Conservation (phyloP, 2,329 filamentous ascomycete genomes). For the Neoscytalidium dimidiatum region DNA sequence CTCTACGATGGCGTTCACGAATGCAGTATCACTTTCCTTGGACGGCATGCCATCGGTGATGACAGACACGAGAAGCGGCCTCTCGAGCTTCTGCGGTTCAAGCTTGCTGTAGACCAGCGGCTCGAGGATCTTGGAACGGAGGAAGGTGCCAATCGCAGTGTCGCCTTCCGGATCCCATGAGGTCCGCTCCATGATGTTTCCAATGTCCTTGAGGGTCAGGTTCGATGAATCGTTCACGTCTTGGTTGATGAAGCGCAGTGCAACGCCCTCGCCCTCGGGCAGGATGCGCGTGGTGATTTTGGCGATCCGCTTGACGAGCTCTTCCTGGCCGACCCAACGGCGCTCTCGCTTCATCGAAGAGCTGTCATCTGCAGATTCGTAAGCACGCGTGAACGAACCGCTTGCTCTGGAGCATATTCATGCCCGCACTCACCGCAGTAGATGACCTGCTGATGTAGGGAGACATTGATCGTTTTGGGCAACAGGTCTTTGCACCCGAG, state of each 20-base stretch:
- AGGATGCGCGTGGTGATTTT: constrained; percentile 22
- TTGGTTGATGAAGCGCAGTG: constrained; percentile 25
- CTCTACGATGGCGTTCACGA: constrained; percentile 20
- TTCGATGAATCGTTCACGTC: constrained; percentile 14
- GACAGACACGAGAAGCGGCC: constrained; percentile 23
- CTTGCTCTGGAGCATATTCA: background rate
- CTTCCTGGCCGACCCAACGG: constrained; percentile 22
- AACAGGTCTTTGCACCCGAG: background rate
- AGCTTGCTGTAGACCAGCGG: constrained; percentile 23
- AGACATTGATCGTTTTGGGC: constrained; percentile 18
- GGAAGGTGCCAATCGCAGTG: constrained; percentile 22
- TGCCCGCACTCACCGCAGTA: constrained; percentile 23
- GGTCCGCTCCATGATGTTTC: background rate
- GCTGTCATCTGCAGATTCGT: constrained; percentile 23
- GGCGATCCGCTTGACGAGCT: constrained; percentile 21
- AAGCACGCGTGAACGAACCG: background rate
- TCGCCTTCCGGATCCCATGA: background rate
- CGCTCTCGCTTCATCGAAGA: constrained; percentile 21
- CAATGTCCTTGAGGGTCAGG: constrained; percentile 5
- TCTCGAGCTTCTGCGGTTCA: constrained; percentile 1
- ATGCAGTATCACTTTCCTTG: background rate
- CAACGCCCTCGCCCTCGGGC: constrained; percentile 24
- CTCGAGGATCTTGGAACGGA: constrained; percentile 22
- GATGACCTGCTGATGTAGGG: constrained; percentile 24
- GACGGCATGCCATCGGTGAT: constrained; percentile 23